Percentiles rank a stretch among this genome's conserved stretches.
Evolutionary conservation across 257 asterid species (phyloP).

Genomic region (Verbena officinalis): DNA sequence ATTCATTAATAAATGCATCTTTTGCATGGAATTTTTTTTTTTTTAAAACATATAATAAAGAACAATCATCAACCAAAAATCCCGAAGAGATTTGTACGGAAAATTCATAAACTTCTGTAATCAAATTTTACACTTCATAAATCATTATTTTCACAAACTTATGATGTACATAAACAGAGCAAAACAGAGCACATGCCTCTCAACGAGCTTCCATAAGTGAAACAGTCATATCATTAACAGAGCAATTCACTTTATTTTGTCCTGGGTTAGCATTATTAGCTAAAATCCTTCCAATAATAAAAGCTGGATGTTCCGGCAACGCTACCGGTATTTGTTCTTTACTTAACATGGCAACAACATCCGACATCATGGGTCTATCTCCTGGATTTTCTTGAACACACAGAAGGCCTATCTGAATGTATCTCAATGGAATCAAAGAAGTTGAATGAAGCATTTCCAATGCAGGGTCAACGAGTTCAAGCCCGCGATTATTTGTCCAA

Average conservation of each 20-base stretch:
- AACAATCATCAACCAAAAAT: too few species aligned
- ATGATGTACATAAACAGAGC: too few species aligned
- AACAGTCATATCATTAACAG: conserved; percentile 16
- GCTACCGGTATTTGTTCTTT: conserved; percentile 26
- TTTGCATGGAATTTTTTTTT: too few species aligned
- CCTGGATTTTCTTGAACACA: conserved; percentile 35
- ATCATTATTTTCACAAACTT: too few species aligned
- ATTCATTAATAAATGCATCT: too few species aligned
- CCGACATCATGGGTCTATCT: conserved; percentile 31
- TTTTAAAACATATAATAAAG: too few species aligned
- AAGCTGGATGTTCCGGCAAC: conserved; percentile 27
- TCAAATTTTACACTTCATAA: too few species aligned
- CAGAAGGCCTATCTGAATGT: conserved; percentile 32
- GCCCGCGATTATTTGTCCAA: conserved; percentile 21
- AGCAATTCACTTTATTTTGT: conserved; percentile 12
- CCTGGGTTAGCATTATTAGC: background rate
- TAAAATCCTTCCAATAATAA: conserved; percentile 11
- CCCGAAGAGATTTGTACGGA: too few species aligned
- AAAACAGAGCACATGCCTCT: background rate
- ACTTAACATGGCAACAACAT: conserved; percentile 34
- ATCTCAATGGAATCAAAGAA: conserved; percentile 28
- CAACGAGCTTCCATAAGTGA: conserved; percentile 23
- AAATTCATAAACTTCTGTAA: too few species aligned
- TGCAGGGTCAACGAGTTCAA: conserved; percentile 28
- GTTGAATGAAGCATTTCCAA: conserved; percentile 18